Evolutionary conservation across 495 filamentous ascomycete species (phyloP), one percentile per base, ranked within the genome.

Genomic region (Penicillium turbatum): DNA sequence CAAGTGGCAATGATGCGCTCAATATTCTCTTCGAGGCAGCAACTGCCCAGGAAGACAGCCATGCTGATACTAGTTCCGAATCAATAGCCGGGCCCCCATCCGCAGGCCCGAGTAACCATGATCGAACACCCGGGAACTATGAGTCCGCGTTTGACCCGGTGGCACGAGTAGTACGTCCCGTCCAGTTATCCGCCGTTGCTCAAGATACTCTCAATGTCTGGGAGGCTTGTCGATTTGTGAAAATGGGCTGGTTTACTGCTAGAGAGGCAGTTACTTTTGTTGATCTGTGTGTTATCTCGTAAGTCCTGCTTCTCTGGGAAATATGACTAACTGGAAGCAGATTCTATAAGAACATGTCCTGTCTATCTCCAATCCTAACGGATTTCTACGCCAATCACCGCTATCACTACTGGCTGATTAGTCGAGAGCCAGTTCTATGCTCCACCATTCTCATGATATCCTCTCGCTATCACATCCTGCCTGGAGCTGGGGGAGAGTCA

Each of bases 1-100:
- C 74, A 6, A 76, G 72, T 49, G 76, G 76, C 12, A 79, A 79
- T 57, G 78, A 80, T 66, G 78, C 78, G 15, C 62, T 80, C 10
- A 79, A 79, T 51, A 75, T 80, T 38, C 63, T 80, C 5, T 80
- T 79, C 50, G 76, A 80, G 56, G 78, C 76, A 9, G 78, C 78
- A 7, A 72, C 73, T 24, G 70, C 63, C 6, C 71, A 72, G 44
- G 62, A 69, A 32, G 71, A 70, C 31, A 57, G 62, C 13, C 54
- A 49, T 40, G 17, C 50, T 40, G 65, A 65, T 17, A 47, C 50
- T 6, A 57, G 50, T 42, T 35, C 56, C 2, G 57, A 61, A 5
- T 43, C 51, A 6, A 46, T 51, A 8, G 43, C 37, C 38, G 55
- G 40, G 34, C 57, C 53, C 15, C 54, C 42, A 37, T 50, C 48